A percentile compares a stretch with the other conserved stretches of the same genome.
Conservation (phyloP, 2,329 filamentous ascomycete genomes). For the Diplodia corticola region DNA sequence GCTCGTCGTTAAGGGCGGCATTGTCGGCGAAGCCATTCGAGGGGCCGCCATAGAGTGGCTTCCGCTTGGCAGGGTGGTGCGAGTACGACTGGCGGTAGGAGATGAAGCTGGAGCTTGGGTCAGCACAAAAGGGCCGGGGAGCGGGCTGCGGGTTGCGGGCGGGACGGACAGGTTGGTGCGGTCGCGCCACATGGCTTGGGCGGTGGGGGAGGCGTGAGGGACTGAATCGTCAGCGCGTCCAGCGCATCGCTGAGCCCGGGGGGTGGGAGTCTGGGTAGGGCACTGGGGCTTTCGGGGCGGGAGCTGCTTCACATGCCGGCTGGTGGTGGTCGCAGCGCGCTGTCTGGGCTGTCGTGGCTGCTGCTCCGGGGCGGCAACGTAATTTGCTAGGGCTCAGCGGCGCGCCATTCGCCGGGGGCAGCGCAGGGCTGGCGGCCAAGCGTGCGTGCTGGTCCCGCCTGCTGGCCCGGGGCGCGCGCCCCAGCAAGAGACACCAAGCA, state of each 20-base stretch:
- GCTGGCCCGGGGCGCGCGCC: conserved; percentile 16
- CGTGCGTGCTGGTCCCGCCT: conserved; percentile 14
- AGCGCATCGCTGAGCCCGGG: conserved; percentile 18
- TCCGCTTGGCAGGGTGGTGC: conserved; percentile 89
- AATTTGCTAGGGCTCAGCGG: conserved; percentile 17
- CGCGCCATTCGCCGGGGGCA: conserved; percentile 5
- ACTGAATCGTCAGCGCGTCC: conserved; percentile 30
- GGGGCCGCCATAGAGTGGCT: conserved; percentile 60
- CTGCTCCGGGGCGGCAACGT: conserved; percentile 10
- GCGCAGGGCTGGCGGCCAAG: conserved; percentile 23
- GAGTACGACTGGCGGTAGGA: conserved; percentile 98
- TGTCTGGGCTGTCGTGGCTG: neutral
- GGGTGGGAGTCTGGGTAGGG: conserved; percentile 9
- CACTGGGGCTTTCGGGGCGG: conserved; percentile 8
- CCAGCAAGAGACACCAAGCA: conserved; percentile 18
- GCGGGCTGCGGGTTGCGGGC: conserved; percentile 1
- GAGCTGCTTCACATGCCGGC: conserved; percentile 21
- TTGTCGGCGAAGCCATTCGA: conserved; percentile 53
- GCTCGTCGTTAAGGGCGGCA: conserved; percentile 58
- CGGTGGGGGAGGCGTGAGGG: conserved; percentile 33
- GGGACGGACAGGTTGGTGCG: conserved; percentile 87
- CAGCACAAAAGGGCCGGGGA: conserved; percentile 31
- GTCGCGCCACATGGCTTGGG: conserved; percentile 84
- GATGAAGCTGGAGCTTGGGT: conserved; percentile 71
- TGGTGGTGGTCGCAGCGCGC: neutral